Percentiles rank a stretch among this genome's conserved stretches.
Evolutionary conservation across 1,284 basidiomycete genomes (phyloP).

Genomic region (Microbotryomycetes sp.): DNA sequence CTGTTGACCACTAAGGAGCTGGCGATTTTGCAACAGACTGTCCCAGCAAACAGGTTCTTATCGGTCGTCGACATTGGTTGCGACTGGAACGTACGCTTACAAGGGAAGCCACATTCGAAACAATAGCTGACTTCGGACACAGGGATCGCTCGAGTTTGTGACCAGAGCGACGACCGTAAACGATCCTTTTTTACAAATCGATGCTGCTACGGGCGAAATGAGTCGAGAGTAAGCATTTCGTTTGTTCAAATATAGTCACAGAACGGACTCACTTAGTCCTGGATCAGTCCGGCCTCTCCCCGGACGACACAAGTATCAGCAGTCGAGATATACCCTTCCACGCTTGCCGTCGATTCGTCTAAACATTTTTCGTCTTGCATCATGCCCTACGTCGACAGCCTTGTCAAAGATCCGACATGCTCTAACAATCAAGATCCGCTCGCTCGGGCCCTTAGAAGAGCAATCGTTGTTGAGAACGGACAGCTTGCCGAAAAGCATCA

Average conservation of each 20-base stretch:
- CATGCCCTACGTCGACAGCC: constrained; percentile 58
- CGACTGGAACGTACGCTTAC: constrained; percentile 56
- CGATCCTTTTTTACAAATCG: constrained; percentile 55
- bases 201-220: constrained; percentile 46
- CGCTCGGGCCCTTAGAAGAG: constrained; percentile 52
- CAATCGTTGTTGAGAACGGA: constrained; percentile 63
- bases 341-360: constrained; percentile 72
- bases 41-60: constrained; percentile 52
- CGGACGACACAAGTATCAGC: constrained; percentile 61
- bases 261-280: too few species aligned
- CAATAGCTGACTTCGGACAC: too few species aligned
- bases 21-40: constrained; percentile 39
- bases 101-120: too few species aligned
- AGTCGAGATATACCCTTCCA: constrained; percentile 79
- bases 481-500: constrained; percentile 50
- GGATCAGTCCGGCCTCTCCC: background rate
- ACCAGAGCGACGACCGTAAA: constrained; percentile 64
- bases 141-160: constrained; percentile 80
- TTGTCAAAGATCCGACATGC: constrained; percentile 47
- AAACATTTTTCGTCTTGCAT: constrained; percentile 62
- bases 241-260: too few species aligned
- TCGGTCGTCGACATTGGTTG: constrained; percentile 80
- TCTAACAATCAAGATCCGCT: constrained; percentile 35
- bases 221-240: constrained; percentile 15
- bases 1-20: constrained; percentile 65